Base-by-base conservation (phyloP, 352 stramenopile genomes). In the Phytopythium montanum region DNA sequence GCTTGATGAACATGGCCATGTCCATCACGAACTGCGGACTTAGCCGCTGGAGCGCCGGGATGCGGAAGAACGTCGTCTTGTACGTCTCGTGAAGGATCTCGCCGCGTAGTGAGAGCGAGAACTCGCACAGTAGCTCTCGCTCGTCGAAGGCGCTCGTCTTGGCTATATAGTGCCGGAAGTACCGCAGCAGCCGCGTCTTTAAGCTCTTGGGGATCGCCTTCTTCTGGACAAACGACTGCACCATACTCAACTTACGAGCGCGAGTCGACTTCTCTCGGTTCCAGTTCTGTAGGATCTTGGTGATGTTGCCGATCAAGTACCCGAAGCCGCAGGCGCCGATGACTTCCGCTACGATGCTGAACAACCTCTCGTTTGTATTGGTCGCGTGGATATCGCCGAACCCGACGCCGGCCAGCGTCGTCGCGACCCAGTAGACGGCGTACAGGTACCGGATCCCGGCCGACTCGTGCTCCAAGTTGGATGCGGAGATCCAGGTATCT, bases 1-100 rank as follows among this genome's bases (percentile, higher is more conserved):
- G 84, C 58, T 93, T 92, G 69, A 93, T 93, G 34, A 84, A 93
- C 75, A 93, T 90, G 0, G 78, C 81, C 84, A 93, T 90, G 52
- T 93, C 84, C 64, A 93, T 75, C 18, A 93, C 79, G 44, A 93
- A 92, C 49, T 92, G 81, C 3, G 77, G 52, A n/a, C 83, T 92
- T 6, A 93, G 66, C 6, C 71, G 69, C 49, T 88, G 69, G 45
- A 93, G 85, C 3, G 77, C 81, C 4, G 81, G 81, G 36, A 93
- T 92, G 21, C 69, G 69, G 53, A 90, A 86, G 59, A 93, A 93
- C 0, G 78, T 86, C 49, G 81, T 77, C 25, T 76, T 80, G 63
- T 90, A 92, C 25, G 84, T 90, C 54, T 91, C 80, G 26, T 85
- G 81, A 18, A 93, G 60, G 38, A 93, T 80, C 21, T 93, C 84